Percentiles rank a stretch among this genome's conserved stretches.
Evolutionary conservation across 805 yeast species (phyloP).

Genomic region (Suhomyces xylopsoci): DNA sequence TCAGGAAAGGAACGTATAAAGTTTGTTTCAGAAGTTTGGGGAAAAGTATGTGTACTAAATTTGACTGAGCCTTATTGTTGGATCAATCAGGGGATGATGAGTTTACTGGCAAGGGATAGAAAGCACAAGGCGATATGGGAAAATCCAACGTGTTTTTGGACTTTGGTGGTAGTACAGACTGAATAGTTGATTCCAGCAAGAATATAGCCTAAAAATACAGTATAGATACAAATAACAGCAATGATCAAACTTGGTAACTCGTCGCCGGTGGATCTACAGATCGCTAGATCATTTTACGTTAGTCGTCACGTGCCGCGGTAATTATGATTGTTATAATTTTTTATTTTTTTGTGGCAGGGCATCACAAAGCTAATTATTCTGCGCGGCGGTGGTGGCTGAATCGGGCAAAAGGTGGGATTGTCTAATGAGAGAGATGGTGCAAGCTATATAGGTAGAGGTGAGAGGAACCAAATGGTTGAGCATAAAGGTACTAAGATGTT

Average conservation of each 20-base stretch:
- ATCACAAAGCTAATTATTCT: not conserved
- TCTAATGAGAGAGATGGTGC: no score
- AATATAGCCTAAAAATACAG: not conserved
- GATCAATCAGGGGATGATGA: not conserved
- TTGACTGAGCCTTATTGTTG: not conserved
- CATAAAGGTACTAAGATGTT: no score
- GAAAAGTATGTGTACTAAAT: not conserved
- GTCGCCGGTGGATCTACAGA: not conserved
- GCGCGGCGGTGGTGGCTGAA: not conserved
- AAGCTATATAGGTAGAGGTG: no score
- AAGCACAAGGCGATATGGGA: not conserved
- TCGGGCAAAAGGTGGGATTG: not conserved
- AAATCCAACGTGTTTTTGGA: not conserved
- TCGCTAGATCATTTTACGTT: not conserved
- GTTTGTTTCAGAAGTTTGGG: not conserved
- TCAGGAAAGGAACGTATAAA: constrained; percentile 13
- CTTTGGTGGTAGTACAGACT: not conserved
- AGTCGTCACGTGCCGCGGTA: not conserved
- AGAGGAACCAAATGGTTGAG: no score
- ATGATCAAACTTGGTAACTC: not conserved
- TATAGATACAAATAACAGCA: not conserved
- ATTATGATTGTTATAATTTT: not conserved
- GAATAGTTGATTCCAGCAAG: not conserved
- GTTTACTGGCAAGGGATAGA: not conserved
- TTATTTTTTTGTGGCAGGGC: not conserved